Evolutionary conservation across 345 rosid species (phyloP).

Genomic region (Syzygium aqueum): DNA sequence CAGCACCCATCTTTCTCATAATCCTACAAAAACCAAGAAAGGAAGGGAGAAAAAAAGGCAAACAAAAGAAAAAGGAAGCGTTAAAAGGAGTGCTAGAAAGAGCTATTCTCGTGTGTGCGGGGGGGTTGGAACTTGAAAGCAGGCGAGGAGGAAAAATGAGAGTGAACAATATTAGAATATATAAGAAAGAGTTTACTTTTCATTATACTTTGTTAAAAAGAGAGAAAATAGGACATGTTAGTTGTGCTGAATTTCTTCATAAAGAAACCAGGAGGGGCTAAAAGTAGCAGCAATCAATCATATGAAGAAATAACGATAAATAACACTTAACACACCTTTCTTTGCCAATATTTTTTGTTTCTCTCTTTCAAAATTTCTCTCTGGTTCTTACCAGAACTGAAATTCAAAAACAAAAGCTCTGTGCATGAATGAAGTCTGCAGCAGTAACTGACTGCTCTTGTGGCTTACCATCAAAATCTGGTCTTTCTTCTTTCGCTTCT

Average conservation of each 20-base stretch:
- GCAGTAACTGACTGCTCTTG: not conserved
- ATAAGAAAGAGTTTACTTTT: not conserved
- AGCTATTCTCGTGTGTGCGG: slow-evolving; percentile 2
- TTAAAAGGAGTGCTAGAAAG: slow-evolving; percentile 33
- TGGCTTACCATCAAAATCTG: slow-evolving; percentile 2
- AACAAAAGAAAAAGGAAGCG: slow-evolving; percentile 8
- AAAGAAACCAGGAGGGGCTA: slow-evolving; percentile 9
- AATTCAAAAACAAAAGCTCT: not conserved
- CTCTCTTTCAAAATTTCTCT: not conserved
- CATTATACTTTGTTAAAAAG: slow-evolving; percentile 2
- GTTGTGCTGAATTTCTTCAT: slow-evolving; percentile 30
- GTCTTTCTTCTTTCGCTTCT: not conserved
- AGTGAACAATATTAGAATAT: not conserved
- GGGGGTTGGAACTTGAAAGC: slow-evolving; percentile 12
- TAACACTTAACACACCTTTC: not conserved
- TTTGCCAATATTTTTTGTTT: not conserved
- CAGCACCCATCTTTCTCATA: slow-evolving; percentile 10
- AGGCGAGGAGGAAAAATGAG: slow-evolving; percentile 2
- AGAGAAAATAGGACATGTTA: not conserved
- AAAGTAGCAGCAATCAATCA: not conserved
- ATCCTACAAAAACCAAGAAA: slow-evolving; percentile 40
- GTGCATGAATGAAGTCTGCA: not conserved
- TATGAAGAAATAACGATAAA: not conserved
- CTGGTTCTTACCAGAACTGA: not conserved
- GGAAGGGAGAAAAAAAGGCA: slow-evolving; percentile 1